Evolutionary conservation across 2,329 filamentous ascomycete species (phyloP).

Genomic region (Sclerotinia subarctica): DNA sequence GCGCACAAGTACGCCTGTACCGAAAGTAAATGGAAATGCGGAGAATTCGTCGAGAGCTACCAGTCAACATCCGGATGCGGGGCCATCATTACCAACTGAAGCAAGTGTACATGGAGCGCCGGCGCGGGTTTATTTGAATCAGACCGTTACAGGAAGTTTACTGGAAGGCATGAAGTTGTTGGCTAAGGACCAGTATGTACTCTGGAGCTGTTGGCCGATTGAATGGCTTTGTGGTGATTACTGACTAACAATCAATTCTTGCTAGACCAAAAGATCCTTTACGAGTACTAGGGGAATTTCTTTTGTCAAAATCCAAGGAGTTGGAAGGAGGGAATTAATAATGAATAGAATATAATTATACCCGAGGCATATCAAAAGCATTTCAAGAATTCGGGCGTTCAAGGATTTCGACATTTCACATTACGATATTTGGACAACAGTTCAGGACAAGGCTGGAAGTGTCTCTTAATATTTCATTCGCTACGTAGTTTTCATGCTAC

Average conservation of each 20-base stretch:
- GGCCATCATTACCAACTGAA: slow-evolving; percentile 55
- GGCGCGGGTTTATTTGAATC: slow-evolving; percentile 67
- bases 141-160: slow-evolving; percentile 63
- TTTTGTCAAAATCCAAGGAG: slow-evolving; percentile 66
- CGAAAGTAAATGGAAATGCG: slow-evolving; percentile 37
- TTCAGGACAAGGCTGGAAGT: slow-evolving; percentile 24
- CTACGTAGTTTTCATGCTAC: slow-evolving; percentile 33
- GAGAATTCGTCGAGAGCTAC: slow-evolving; percentile 47
- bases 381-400: neutral
- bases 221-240: neutral
- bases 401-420: neutral
- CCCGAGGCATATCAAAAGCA: slow-evolving; percentile 6
- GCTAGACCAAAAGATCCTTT: slow-evolving; percentile 64
- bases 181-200: slow-evolving; percentile 65
- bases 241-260: slow-evolving; percentile 8
- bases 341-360: slow-evolving; percentile 7
- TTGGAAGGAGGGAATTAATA: slow-evolving; percentile 45
- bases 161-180: slow-evolving; percentile 73
- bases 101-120: slow-evolving; percentile 64
- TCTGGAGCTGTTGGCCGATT: neutral
- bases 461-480: slow-evolving; percentile 36
- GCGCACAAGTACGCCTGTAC: slow-evolving; percentile 50
- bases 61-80: slow-evolving; percentile 54
- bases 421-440: neutral
- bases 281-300: slow-evolving; percentile 65